Base-by-base conservation (phyloP, 257 asterid species). In the Salvia hispanica region DNA sequence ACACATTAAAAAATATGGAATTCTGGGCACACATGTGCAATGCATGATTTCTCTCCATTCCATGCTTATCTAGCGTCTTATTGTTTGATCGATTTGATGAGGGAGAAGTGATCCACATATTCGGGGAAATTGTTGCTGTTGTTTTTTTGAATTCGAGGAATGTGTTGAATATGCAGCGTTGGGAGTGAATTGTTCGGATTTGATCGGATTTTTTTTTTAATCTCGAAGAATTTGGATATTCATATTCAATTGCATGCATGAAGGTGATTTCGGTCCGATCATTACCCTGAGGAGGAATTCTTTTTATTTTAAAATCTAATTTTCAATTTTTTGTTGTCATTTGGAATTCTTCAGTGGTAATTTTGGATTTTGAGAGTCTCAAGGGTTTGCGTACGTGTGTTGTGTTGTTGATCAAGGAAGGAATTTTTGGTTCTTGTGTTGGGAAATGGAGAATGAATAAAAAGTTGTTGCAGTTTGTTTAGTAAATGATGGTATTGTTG, bases 251-350 rank as follows among this genome's bases (percentile, higher is more conserved):
- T 53, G 64, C 67, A 56, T 58, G 63, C 62, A 54, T 69, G 39
- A 68, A 69, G 80, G 70, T 76, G 78, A 40, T 64, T 68, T 21
- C 57, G 53, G 28, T 47, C 43, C 57, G 10, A 58, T 71, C 21
- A 18, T 45, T 42, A 57, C 52, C 50, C 51, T 64, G 67, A 66
- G 63, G 56, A 55, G 18, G 31, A 8, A 18, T 18, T 18, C 21
- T 18, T 25, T 25, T 25, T 25, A 57, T n/a, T n/a, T 14, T 5
- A 50, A 9, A 6, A 43, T 55, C 33, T 2, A 54, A 33, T 76
- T 52, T 52, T 45, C 3, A 46, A 11, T 0, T 64, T 53, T 12
- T 15, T 34, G 9, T 69, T 15, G 14, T 51, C 37, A 45, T 72
- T 39, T 60, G 56, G 47, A 21, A 55, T 69, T 70, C 56, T 61